Conservation (phyloP, 192 early-diverging fungal genomes). For the Entophlyctis luteolus region DNA sequence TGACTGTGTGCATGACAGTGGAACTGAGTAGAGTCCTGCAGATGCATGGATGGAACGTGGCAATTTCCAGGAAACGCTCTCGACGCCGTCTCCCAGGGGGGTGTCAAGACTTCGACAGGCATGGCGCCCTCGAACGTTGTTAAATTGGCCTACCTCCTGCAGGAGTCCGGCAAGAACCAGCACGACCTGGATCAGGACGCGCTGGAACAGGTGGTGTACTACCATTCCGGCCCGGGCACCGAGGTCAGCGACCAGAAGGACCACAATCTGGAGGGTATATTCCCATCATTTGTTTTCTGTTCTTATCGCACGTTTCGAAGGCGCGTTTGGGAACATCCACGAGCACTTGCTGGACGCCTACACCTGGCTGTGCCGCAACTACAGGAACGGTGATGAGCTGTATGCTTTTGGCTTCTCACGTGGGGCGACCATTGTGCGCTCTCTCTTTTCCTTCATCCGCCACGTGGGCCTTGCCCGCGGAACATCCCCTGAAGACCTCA, state of each 20-base stretch:
- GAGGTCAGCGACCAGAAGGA: conserved; percentile 5
- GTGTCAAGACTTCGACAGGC: background rate
- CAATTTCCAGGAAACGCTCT: background rate
- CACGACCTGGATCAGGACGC: background rate
- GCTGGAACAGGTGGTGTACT: background rate
- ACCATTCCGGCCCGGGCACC: background rate
- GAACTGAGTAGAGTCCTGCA: background rate
- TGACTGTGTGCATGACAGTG: background rate
- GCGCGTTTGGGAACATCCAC: background rate
- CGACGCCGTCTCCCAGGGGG: background rate
- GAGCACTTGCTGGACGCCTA: background rate
- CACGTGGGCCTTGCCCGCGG: conserved; percentile 7
- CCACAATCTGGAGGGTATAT: conserved; percentile 1
- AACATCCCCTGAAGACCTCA: background rate
- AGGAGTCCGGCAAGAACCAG: background rate
- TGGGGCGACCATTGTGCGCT: conserved; percentile 20
- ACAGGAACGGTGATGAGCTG: conserved; percentile 17
- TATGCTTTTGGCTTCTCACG: conserved; percentile 18
- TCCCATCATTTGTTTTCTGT: background rate
- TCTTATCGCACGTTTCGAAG: background rate
- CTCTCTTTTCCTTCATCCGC: conserved; percentile 19
- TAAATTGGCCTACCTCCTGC: background rate
- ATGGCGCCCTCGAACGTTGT: background rate
- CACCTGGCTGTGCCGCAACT: conserved; percentile 2
- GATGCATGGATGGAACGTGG: background rate